A percentile compares a stretch with the other conserved stretches of the same genome.
Conservation (phyloP, 2,329 filamentous ascomycete genomes). For the Conoideocrella luteorostrata region DNA sequence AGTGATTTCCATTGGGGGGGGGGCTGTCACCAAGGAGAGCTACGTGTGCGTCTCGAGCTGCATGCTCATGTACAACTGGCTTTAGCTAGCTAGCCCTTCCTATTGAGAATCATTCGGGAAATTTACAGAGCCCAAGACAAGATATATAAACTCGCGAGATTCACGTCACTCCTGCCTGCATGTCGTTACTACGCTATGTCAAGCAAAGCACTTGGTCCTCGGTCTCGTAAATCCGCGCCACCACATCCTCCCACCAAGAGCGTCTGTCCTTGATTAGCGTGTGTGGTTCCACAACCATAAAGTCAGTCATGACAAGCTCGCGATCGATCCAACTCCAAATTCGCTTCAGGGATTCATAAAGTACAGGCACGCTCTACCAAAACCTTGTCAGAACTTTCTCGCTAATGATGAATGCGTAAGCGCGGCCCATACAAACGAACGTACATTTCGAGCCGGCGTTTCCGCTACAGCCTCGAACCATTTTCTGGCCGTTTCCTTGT, state of each 20-base stretch:
- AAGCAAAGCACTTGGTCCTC: constrained; percentile 31
- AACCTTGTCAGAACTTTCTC: no score
- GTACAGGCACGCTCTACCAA: constrained; percentile 31
- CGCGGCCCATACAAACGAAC: constrained; percentile 10
- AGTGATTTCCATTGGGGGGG: no score
- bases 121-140: no score
- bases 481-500: constrained; percentile 20
- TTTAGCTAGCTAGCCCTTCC: no score
- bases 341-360: constrained; percentile 25
- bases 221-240: constrained; percentile 22
- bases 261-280: constrained; percentile 20
- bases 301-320: constrained; percentile 15
- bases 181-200: no score
- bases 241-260: constrained; percentile 33
- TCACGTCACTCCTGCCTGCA: no score
- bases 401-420: no score
- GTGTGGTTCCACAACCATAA: constrained; percentile 12
- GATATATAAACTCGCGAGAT: no score
- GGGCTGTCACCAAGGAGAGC: no score
- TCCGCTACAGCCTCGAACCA: constrained; percentile 31
- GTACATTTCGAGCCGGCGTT: constrained; percentile 32
- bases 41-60: no score
- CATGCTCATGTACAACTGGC: no score
- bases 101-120: no score
- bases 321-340: constrained; percentile 29